These are phyloP conservation scores for Gossypium thurberi DNA, from an alignment of 345 rosid genomes.

Conservation along the genomic window DNA sequence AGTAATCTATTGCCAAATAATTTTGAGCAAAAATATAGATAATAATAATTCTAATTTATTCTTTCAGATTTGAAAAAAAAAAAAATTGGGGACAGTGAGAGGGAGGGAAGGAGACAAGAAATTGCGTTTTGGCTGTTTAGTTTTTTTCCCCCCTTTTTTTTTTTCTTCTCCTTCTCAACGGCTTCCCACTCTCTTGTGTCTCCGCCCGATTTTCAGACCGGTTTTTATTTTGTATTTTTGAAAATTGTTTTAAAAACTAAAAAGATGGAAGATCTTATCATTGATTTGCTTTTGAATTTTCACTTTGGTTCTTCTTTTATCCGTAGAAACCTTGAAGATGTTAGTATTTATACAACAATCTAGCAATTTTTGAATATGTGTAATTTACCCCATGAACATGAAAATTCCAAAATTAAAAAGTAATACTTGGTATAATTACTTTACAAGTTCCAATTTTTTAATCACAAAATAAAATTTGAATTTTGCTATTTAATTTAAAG, in stretches of 20 bases:
- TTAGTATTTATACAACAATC: background rate
- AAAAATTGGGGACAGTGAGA: no score
- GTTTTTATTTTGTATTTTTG: background rate
- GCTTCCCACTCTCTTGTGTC: background rate
- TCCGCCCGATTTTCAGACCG: background rate
- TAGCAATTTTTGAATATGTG: background rate
- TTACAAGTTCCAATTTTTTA: background rate
- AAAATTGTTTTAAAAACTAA: background rate
- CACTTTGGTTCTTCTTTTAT: background rate
- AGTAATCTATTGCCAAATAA: slow-evolving; percentile 16
- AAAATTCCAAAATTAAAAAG: background rate
- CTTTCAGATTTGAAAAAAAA: background rate
- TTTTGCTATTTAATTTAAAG: no score
- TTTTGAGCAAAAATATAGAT: background rate
- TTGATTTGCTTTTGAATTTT: background rate
- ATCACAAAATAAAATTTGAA: no score
- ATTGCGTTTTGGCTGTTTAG: background rate
- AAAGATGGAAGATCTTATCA: background rate
- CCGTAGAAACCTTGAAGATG: background rate
- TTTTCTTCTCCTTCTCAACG: background rate
- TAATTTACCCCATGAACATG: background rate
- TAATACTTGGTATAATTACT: no score
- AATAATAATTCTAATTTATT: background rate
- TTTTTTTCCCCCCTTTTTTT: no score
- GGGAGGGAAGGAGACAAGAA: background rate